Evolutionary conservation across 2,329 filamentous ascomycete genomes (phyloP).

Genomic region (Phialocephala subalpina): DNA sequence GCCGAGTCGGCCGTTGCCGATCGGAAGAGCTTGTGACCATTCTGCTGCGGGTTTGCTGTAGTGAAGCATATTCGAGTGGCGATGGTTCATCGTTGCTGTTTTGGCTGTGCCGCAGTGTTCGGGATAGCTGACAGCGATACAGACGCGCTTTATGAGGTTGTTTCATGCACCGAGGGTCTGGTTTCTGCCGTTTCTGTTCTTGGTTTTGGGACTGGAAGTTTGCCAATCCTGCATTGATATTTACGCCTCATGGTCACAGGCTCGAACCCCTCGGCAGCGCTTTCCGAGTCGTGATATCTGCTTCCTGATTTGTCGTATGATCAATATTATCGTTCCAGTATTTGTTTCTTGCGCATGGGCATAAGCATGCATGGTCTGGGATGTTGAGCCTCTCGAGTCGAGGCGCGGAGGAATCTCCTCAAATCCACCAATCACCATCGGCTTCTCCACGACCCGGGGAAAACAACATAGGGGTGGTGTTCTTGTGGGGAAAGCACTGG

Average conservation of each 20-base stretch:
- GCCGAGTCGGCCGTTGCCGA: slow-evolving; percentile 56
- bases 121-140: not conserved
- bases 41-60: slow-evolving; percentile 43
- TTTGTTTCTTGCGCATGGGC: not conserved
- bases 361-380: not conserved
- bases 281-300: not conserved
- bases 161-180: not conserved
- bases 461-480: slow-evolving; percentile 4
- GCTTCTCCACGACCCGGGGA: not conserved
- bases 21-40: slow-evolving; percentile 51
- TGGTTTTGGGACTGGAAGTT: not conserved
- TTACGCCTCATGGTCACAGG: not conserved
- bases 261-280: not conserved
- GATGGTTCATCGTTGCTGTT: not conserved
- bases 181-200: not conserved
- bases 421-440: slow-evolving; percentile 24
- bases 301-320: not conserved
- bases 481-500: slow-evolving; percentile 20
- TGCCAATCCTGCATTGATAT: slow-evolving; percentile 5
- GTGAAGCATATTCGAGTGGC: slow-evolving; percentile 30
- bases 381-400: slow-evolving; percentile 11
- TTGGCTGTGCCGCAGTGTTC: not conserved
- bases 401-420: slow-evolving; percentile 1
- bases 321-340: not conserved
- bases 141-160: not conserved